Evolutionary conservation across 148 eudicot genomes (phyloP), one percentile per base, ranked within the genome.

Genomic region (Silene uniflora): DNA sequence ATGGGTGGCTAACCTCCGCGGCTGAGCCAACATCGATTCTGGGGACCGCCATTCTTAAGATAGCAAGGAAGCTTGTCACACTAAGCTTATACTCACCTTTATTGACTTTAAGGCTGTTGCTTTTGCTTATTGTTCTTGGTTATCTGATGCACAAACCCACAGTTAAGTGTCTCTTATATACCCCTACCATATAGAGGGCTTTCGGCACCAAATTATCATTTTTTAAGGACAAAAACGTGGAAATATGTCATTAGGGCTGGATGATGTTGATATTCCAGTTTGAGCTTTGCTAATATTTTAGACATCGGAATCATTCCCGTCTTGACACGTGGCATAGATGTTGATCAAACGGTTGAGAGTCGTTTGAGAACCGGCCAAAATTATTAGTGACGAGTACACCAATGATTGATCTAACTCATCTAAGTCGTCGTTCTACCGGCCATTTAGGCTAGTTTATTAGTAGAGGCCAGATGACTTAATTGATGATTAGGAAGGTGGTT

Each of bases 1-100:
- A 87, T 0, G 89, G 90, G 54, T 84, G 86, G 72, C 65, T 70
- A 10, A 76, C 91, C 80, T 89, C 93, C 0, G 87, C 84, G 0
- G 87, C 71, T 47, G 47, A 68, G 16, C 93, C 93, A 10, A 91
- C 7, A 1, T 84, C 87, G 18, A 91, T 84, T 82, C 84, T 83
- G 1, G 82, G 78, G 73, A 89, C 58, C 12, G 91, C 85, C 97
- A 91, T 91, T 82, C 62, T 77, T 10, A 27, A 14, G 24, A 74
- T 58, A 4, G 14, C 29, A 16, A 22, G 35, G 13, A 17, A 18
- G 35, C 71, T 62, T 13, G 42, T 39, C 44, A 39, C 44, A 39
- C 44, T 39, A 39, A 39, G 44, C 44, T 39, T 39, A 39, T 39
- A 39, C 44, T 62, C 5, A 18, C 67, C 29, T 64, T 64, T 64